Evolutionary conservation across 352 stramenopile species (phyloP), one percentile per base, ranked within the genome.

Genomic region (Blastocystis sp.): DNA sequence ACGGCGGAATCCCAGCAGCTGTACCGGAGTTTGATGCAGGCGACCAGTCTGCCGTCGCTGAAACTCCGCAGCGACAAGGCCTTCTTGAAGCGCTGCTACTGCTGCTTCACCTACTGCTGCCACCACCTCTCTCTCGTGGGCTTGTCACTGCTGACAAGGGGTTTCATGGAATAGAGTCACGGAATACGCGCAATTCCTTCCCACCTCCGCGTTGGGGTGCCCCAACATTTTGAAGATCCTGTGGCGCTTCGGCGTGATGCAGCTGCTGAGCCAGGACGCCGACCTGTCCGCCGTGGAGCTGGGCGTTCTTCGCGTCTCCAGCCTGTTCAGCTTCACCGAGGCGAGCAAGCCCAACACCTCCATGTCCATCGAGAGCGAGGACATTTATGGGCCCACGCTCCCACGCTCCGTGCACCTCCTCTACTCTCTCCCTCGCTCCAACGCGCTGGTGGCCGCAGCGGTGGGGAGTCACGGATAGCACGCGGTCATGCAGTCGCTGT

Each of bases 361-460:
- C 48, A 56, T 56, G 48, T 56, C 48, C 48, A 56, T 56, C 48
- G 48, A 56, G 64, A 74, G 9, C 28, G 28, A 48, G 9, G 21
- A 48, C 28, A 17, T 43, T 21, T 4, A 48, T 21, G 28, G 3
- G 7, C 45, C 34, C 23, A 74, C 23, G 17, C 23, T 74, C 19
- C 64, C 64, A 48, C 17, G 10, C 7, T 41, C 64, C 64, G 43
- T 74, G 17, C 64, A 74, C 17, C 40, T 41, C 7, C 34, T 74
- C 5, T 74, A 74, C 34, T 17, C 64, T 10, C 40, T 74, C 10
- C 64, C 64, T 52, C 64, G 64, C 28, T 74, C 64, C 41, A 52
- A 34, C 41, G 64, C 64, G 40, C 21, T 48, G 23, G 64, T 74
- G 7, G 14, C 0, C 7, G 53, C 11, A 48, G 23, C 1, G 19